Base-by-base conservation (phyloP, 2,329 filamentous ascomycete genomes). In the Aspergillus caelatus region DNA sequence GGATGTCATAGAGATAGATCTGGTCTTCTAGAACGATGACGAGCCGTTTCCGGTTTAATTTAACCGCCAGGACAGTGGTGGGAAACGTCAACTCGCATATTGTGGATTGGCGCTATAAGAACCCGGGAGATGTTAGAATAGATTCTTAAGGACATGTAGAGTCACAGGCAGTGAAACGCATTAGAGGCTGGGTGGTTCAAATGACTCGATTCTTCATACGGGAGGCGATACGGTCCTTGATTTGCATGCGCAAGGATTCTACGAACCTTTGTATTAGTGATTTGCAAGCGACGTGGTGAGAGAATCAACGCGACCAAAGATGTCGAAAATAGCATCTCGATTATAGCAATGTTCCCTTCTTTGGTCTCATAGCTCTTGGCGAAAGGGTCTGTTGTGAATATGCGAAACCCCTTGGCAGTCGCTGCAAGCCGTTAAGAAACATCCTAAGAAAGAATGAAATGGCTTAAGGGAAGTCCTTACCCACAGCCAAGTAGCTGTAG, bases 11-110 rank as follows among this genome's bases (percentile, higher is more conserved):
- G 56, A 99, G 86, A 80, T 98, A 99, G 66, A 98, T 96, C 76
- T 97, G 91, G 72, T 97, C 93, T 77, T 99, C 95, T 62, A 98
- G 85, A 16, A 98, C 90, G 36, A 99, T 94, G 14, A 95, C 93
- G 30, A 99, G 86, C 43, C 95, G 89, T 79, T 97, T 98, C 70
- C 95, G 88, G 78, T 99, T 99, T 72, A 99, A 84, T 68, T 94
- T 91, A 63, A 99, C 93, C 23, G 94, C 94, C 46, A 98, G 87
- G 12, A 99, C 93, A 57, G 94, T 93, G n/a, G 94, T 96, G 14
- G 94, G 94, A 72, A 99, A 99, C 4, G 94, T 98, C 75, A 99
- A 91, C 79, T 99, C 95, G 86, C 95, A 99, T 77, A 99, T 98
- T 64, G 96, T 92, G 48, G 94, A 89, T 78, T 89, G 85, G 68